Base-by-base conservation (phyloP, 1,284 basidiomycete genomes). In the Naganishia albida region DNA sequence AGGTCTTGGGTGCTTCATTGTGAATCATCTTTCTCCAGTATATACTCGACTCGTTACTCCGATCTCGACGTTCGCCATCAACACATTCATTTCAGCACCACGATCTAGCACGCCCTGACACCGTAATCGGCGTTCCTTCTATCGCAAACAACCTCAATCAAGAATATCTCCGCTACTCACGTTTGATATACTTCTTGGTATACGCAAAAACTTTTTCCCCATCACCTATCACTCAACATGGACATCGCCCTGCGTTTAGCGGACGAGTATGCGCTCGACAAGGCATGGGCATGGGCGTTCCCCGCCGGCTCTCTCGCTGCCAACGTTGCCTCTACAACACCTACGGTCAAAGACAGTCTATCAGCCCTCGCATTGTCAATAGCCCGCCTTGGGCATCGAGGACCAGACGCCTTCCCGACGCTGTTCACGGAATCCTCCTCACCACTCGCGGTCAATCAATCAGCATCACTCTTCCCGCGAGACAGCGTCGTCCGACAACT, bases 401-500 rank as follows among this genome's bases (percentile, higher is more conserved):
- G 57, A 38, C 57, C 57, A 10, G 46, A 60, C n/a, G 57, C 34
- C 13, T 60, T 60, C 23, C 57, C 57, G 16, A 25, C 26, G 26
- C 38, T 49, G 6, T 60, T 60, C 57, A 60, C 57, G 34, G 46
- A 49, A 7, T 15, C 57, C 23, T 49, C 57, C 7, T 60, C 57
- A 12, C 46, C 57, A 3, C 39, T 60, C 13, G 57, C 57, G 26
- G n/a, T 30, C 6, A 20, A 50, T 39, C 57, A 60, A 54, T 69
- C 69, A 12, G 71, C 66, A 7, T 74, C 72, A 1, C 62, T 68
- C n/a, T 65, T 70, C 23, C 70, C 90, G 0, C 84, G 92, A 54
- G 88, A 93, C 73, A 86, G 88, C 74, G 74, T 93, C 8, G 84
- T 85, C 0, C 85, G 94, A 42, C 95, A 98, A 76, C 70, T 88